A percentile compares a stretch with the other conserved stretches of the same genome.
These are phyloP conservation scores for Phytophthora crassamura DNA, from an alignment of 352 stramenopile species.

Conservation along the genomic window DNA sequence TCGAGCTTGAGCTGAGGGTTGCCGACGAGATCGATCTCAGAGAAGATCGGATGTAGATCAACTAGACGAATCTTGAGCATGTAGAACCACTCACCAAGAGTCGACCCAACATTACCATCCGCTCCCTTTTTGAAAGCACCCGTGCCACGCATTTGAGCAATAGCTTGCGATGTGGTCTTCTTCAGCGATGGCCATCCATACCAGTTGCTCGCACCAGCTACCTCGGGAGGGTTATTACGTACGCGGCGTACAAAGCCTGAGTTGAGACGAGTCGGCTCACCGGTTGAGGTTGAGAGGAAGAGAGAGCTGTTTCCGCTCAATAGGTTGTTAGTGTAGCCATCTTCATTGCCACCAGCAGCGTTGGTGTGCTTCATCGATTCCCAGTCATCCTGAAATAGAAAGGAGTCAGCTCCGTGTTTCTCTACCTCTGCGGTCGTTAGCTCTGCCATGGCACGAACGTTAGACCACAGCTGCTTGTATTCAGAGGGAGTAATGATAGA, in stretches of 20 bases:
- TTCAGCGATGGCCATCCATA: not conserved
- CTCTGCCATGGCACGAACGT: not conserved
- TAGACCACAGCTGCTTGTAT: not conserved
- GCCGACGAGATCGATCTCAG: not conserved
- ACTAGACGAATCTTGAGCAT: not conserved
- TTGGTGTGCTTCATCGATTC: not conserved
- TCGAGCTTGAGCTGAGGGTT: not conserved
- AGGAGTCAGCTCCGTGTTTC: not conserved
- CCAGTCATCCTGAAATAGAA: not conserved
- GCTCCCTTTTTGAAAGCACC: not conserved
- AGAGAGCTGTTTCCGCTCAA: too few relatives aligned
- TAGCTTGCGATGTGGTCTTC: not conserved
- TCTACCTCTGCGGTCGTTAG: not conserved
- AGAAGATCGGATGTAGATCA: not conserved
- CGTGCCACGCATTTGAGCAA: not conserved
- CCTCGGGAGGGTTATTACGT: not conserved
- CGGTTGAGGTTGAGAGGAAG: too few relatives aligned
- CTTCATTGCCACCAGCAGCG: not conserved
- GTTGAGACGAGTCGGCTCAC: too few relatives aligned
- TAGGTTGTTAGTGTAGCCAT: too few relatives aligned
- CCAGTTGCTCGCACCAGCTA: not conserved
- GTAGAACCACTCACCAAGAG: not conserved
- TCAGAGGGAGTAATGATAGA: not conserved
- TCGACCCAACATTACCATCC: not conserved
- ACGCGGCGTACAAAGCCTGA: not conserved